These are phyloP conservation scores for Mucor racemosus DNA, from an alignment of 371 early-diverging fungal genomes.

Conservation along the genomic window DNA sequence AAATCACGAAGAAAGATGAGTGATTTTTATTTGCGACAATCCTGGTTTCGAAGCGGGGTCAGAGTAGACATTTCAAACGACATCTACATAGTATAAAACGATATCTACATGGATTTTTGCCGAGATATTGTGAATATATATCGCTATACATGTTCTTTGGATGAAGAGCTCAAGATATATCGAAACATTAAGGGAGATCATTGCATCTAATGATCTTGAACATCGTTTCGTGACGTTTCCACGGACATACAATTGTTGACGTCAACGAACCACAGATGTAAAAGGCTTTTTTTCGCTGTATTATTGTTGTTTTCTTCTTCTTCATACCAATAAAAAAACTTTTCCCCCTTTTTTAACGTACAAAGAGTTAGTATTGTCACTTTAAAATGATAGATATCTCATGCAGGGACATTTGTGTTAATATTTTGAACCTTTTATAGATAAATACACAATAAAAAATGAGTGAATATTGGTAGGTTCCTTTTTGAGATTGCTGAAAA, in stretches of 20 bases:
- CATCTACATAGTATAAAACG: background rate
- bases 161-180: background rate
- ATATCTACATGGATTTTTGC: background rate
- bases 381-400: background rate
- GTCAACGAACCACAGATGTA: constrained; percentile 2
- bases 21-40: background rate
- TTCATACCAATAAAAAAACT: constrained; percentile 5
- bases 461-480: background rate
- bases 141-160: background rate
- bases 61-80: background rate
- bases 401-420: background rate
- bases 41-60: constrained; percentile 1
- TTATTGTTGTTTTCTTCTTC: constrained; percentile 1
- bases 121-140: background rate
- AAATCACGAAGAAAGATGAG: background rate
- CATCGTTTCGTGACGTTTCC: constrained; percentile 2
- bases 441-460: constrained; percentile 5
- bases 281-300: background rate
- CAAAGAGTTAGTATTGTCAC: background rate
- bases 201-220: background rate
- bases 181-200: constrained; percentile 3
- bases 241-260: constrained; percentile 1
- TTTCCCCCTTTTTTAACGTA: constrained; percentile 4
- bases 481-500: background rate
- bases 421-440: background rate